phyloP scores from a whole-genome alignment of 345 rosid genomes.

The Eucalyptus guilfoylei region DNA sequence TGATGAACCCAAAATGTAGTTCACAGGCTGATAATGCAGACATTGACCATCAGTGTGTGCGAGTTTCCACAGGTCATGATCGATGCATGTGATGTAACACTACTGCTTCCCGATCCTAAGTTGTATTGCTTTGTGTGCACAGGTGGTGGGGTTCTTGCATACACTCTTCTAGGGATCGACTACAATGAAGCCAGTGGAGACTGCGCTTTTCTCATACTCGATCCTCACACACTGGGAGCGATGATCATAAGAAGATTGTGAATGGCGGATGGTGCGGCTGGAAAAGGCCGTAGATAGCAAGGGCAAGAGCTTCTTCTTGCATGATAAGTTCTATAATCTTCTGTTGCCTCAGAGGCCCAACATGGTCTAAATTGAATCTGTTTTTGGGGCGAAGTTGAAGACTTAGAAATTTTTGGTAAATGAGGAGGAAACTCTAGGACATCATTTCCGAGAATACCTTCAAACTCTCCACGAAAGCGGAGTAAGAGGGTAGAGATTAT shows the following conservation, averaged over 20 bases:
- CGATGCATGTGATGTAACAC: background rate
- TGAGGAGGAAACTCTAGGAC: background rate
- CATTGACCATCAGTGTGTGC: background rate
- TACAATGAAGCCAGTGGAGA: slow-evolving; percentile 73
- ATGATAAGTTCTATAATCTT: slow-evolving; percentile 83
- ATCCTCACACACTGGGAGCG: slow-evolving; percentile 79
- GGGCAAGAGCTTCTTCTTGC: slow-evolving; percentile 82
- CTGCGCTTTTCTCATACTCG: slow-evolving; percentile 82
- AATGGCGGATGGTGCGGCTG: slow-evolving; percentile 97
- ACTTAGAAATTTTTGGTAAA: background rate
- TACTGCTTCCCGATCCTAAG: background rate
- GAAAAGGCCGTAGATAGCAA: slow-evolving; percentile 86
- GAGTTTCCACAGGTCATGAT: background rate
- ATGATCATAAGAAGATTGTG: slow-evolving; percentile 73
- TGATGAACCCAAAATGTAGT: no score
- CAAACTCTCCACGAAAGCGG: background rate
- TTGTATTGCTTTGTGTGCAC: background rate
- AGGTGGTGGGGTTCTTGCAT: slow-evolving; percentile 99
- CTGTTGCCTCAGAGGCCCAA: slow-evolving; percentile 81
- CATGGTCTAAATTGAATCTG: slow-evolving; percentile 34
- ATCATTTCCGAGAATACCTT: background rate
- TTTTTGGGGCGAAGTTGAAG: background rate
- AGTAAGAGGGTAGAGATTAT: background rate
- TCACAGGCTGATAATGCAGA: no score
- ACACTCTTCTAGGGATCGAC: slow-evolving; percentile 79